A percentile compares a stretch with the other conserved stretches of the same genome.
phyloP scores from a whole-genome alignment of 441 rosid genomes.

The Populus tomentosa region DNA sequence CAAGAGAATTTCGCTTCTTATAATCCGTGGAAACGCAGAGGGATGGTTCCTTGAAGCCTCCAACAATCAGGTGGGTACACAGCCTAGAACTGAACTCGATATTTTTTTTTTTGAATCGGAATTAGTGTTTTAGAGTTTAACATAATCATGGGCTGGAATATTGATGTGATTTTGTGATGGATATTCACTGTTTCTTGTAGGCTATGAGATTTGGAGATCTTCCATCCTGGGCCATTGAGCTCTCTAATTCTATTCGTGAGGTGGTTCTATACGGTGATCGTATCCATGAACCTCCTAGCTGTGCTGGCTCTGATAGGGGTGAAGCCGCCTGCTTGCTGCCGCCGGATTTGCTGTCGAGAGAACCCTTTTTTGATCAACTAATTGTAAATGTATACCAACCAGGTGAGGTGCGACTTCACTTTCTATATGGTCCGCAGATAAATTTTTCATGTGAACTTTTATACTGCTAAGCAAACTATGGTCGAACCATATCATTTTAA shows the following conservation, averaged over 20 bases:
- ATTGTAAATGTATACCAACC: constrained; percentile 77
- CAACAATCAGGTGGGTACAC: constrained; percentile 60
- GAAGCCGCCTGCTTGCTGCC: constrained; percentile 34
- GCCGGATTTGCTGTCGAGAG: constrained; percentile 57
- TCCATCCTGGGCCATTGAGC: constrained; percentile 64
- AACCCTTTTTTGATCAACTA: constrained; percentile 78
- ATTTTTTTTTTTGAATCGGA: neutral
- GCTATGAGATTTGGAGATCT: constrained; percentile 94
- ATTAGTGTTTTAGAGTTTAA: no score
- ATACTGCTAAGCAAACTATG: neutral
- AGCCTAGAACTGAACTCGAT: neutral
- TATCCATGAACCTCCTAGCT: constrained; percentile 21
- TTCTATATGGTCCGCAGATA: constrained; percentile 1
- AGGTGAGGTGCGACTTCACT: constrained; percentile 58
- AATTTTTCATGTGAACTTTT: neutral
- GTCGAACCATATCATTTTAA: neutral
- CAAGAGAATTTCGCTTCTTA: neutral
- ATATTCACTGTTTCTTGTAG: constrained; percentile 25
- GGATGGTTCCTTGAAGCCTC: constrained; percentile 72
- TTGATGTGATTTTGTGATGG: neutral
- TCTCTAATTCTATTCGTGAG: constrained; percentile 49
- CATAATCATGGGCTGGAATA: no score
- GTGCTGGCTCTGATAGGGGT: neutral
- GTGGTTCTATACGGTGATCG: constrained; percentile 33
- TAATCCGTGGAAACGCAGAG: constrained; percentile 35